These are phyloP conservation scores for Daldinia concentrica DNA, from an alignment of 495 filamentous ascomycete genomes.

Conservation along the genomic window DNA sequence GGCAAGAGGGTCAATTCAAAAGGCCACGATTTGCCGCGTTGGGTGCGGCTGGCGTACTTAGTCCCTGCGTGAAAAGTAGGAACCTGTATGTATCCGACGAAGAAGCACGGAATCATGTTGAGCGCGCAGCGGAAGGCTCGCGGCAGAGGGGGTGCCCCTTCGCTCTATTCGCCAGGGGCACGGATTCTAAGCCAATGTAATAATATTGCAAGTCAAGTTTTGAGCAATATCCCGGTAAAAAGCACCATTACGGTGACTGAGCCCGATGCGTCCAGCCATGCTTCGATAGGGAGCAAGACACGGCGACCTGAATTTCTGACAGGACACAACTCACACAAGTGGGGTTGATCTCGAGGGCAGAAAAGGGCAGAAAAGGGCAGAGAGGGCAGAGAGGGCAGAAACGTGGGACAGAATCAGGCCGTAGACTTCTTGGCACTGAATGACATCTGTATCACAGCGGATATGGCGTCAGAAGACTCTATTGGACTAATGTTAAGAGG, in stretches of 20 bases:
- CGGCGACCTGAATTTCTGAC: slow-evolving; percentile 41
- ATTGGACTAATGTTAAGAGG: slow-evolving; percentile 37
- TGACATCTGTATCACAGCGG: slow-evolving; percentile 34
- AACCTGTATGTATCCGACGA: slow-evolving; percentile 40
- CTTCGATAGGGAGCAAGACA: slow-evolving; percentile 36
- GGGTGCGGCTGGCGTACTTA: slow-evolving; percentile 38
- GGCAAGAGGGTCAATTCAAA: slow-evolving; percentile 28
- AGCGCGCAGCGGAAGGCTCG: slow-evolving; percentile 36
- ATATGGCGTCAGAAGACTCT: slow-evolving; percentile 43
- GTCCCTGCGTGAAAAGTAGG: slow-evolving; percentile 22
- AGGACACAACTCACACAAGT: slow-evolving; percentile 38
- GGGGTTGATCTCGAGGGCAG: slow-evolving; percentile 36
- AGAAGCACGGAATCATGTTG: slow-evolving; percentile 40
- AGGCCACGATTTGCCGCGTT: slow-evolving; percentile 38
- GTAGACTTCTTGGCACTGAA: slow-evolving; percentile 38
- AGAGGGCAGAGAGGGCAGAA: slow-evolving; percentile 5
- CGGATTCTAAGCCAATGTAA: slow-evolving; percentile 32
- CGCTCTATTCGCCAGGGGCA: slow-evolving; percentile 38
- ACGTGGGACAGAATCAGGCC: slow-evolving; percentile 37
- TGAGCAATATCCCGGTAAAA: slow-evolving; percentile 43
- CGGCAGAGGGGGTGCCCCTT: slow-evolving; percentile 31
- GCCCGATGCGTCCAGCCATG: slow-evolving; percentile 43
- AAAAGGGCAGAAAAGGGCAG: not conserved
- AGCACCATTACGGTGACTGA: slow-evolving; percentile 38
- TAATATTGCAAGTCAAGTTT: slow-evolving; percentile 27